These are phyloP conservation scores for Mycena belliarum DNA, from an alignment of 768 basidiomycete species.

Conservation along the genomic window DNA sequence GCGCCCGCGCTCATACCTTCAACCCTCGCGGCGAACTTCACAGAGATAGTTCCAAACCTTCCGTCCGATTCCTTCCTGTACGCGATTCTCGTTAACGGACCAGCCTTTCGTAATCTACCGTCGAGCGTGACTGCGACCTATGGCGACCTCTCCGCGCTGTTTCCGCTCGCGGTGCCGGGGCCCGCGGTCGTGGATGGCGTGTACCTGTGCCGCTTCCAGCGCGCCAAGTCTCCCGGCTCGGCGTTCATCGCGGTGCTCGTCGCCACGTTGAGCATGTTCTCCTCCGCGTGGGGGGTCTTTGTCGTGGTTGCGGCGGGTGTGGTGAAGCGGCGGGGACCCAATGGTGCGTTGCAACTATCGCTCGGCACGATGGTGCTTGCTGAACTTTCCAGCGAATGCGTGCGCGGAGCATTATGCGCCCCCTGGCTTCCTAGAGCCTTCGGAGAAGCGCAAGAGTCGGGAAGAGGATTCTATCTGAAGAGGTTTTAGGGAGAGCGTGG, in stretches of 20 bases:
- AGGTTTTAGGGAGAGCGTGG: too few species aligned
- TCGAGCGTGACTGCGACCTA: too few species aligned
- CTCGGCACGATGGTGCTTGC: too few species aligned
- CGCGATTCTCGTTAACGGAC: constrained; percentile 5
- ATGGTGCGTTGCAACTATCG: too few species aligned
- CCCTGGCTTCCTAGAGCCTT: too few species aligned
- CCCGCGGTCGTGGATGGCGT: constrained; percentile 25
- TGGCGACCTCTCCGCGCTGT: not conserved
- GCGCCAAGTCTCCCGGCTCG: constrained; percentile 12
- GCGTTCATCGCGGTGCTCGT: constrained; percentile 26
- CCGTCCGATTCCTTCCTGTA: not conserved
- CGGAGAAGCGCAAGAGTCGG: too few species aligned
- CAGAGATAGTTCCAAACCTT: not conserved
- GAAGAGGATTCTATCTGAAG: too few species aligned
- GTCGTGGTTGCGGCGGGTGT: too few species aligned
- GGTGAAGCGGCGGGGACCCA: too few species aligned
- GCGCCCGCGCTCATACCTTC: constrained; percentile 5
- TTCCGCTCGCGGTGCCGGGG: constrained; percentile 20
- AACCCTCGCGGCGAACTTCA: not conserved
- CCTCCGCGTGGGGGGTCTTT: not conserved
- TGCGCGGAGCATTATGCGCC: too few species aligned
- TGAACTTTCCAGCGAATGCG: too few species aligned
- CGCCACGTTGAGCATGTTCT: constrained; percentile 29
- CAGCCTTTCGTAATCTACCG: not conserved
- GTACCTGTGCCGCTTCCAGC: constrained; percentile 26